Conservation (phyloP, 495 filamentous ascomycete genomes). For the Talaromyces thailandensis region DNA sequence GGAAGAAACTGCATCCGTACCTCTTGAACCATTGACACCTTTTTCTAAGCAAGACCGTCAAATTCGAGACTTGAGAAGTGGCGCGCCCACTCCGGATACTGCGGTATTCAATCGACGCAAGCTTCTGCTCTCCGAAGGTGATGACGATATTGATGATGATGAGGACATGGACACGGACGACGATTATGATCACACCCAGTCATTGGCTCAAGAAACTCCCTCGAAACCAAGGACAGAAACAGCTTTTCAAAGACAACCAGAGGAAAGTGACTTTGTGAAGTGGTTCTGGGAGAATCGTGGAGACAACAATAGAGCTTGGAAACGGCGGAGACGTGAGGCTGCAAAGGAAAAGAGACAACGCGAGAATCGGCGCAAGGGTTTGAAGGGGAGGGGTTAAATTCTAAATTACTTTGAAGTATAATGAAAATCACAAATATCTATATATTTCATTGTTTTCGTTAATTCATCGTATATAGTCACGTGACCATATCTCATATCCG, state of each 20-base stretch:
- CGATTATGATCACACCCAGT: conserved; percentile 8
- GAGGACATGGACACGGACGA: conserved; percentile 12
- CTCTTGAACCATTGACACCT: conserved; percentile 61
- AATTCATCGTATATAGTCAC: not conserved
- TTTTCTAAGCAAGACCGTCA: conserved; percentile 72
- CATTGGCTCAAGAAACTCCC: conserved; percentile 2
- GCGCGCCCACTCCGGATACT: conserved; percentile 91
- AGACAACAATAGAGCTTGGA: conserved; percentile 87
- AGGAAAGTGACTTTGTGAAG: conserved; percentile 67
- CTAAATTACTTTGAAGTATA: too few relatives aligned
- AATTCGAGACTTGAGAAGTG: conserved; percentile 62
- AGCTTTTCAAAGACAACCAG: conserved; percentile 14
- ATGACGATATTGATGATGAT: conserved; percentile 27
- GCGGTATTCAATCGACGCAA: conserved; percentile 48
- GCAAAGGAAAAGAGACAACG: conserved; percentile 81
- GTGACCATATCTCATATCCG: not conserved
- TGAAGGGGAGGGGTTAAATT: conserved; percentile 9
- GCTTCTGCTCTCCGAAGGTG: conserved; percentile 11
- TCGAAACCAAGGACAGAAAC: conserved; percentile 13
- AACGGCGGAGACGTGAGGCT: conserved; percentile 68
- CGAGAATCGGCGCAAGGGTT: conserved; percentile 60
- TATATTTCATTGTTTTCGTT: not conserved
- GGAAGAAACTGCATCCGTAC: conserved; percentile 13
- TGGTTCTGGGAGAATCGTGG: conserved; percentile 91
- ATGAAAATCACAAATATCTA: too few relatives aligned